Percentiles rank a stretch among this genome's conserved stretches.
Conservation (phyloP, 805 yeast species). For the Candida schatavii region DNA sequence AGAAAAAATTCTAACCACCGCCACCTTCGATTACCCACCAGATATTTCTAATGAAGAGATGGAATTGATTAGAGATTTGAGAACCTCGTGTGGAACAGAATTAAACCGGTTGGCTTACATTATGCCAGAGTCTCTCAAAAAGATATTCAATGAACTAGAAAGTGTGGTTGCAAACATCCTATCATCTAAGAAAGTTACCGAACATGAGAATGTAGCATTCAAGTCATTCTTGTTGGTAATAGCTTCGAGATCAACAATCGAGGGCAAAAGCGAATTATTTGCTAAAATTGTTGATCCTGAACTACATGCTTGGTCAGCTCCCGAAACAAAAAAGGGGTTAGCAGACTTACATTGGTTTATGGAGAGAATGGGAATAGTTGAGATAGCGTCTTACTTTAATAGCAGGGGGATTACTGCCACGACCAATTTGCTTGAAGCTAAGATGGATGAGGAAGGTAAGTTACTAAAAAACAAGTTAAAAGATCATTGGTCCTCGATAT, state of each 20-base stretch:
- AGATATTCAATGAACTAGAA: constrained; percentile 79
- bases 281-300: constrained; percentile 91
- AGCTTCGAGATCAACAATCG: constrained; percentile 78
- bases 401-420: constrained; percentile 74
- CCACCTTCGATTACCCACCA: constrained; percentile 77
- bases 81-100: constrained; percentile 93
- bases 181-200: constrained; percentile 67
- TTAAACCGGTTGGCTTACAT: constrained; percentile 88
- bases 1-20: constrained; percentile 79
- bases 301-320: constrained; percentile 87
- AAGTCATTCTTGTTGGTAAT: constrained; percentile 89
- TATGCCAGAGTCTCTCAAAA: constrained; percentile 87
- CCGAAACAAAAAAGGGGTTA: constrained; percentile 84
- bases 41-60: constrained; percentile 66
- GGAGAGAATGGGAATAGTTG: constrained; percentile 94
- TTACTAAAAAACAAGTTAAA: constrained; percentile 72
- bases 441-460: constrained; percentile 89
- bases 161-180: constrained; percentile 71
- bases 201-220: constrained; percentile 91
- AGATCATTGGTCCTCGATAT: constrained; percentile 89
- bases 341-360: constrained; percentile 94
- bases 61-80: constrained; percentile 78
- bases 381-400: constrained; percentile 87
- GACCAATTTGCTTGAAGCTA: constrained; percentile 70
- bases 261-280: constrained; percentile 73